Evolutionary conservation across 164 flowering plant species (phyloP).

Genomic region (Platanus orientalis): DNA sequence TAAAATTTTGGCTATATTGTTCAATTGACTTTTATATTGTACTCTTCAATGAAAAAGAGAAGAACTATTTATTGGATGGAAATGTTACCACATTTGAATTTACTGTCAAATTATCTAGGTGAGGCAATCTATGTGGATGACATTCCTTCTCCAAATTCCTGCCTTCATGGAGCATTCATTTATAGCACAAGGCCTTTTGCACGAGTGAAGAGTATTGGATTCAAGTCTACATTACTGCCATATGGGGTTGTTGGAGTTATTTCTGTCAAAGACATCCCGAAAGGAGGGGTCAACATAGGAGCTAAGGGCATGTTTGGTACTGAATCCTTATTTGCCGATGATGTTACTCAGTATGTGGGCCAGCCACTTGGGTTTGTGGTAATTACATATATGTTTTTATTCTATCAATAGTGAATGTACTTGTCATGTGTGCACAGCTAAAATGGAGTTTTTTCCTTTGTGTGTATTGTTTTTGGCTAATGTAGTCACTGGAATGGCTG

Average conservation of each 20-base stretch:
- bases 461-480: slow-evolving; percentile 41
- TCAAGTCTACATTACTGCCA: slow-evolving; percentile 33
- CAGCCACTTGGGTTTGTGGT: slow-evolving; percentile 78
- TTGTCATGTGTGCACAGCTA: background rate
- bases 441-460: background rate
- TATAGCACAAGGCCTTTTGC: slow-evolving; percentile 76
- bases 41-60: too few relatives aligned
- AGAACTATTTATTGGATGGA: too few relatives aligned
- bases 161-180: too few relatives aligned
- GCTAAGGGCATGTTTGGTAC: slow-evolving; percentile 41
- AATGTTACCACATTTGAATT: background rate
- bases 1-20: too few relatives aligned
- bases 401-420: too few relatives aligned
- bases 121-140: too few relatives aligned
- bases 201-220: slow-evolving; percentile 45
- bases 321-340: slow-evolving; percentile 76
- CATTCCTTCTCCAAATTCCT: slow-evolving; percentile 76
- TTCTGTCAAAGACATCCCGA: slow-evolving; percentile 45
- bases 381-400: slow-evolving; percentile 6
- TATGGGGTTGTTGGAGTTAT: slow-evolving; percentile 44
- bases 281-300: slow-evolving; percentile 79
- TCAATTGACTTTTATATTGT: too few relatives aligned
- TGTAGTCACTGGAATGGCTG: too few relatives aligned
- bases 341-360: slow-evolving; percentile 58
- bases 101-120: slow-evolving; percentile 38